Evolutionary conservation across 768 basidiomycete genomes (phyloP), one percentile per base, ranked within the genome.

Genomic region (Suillus plorans): DNA sequence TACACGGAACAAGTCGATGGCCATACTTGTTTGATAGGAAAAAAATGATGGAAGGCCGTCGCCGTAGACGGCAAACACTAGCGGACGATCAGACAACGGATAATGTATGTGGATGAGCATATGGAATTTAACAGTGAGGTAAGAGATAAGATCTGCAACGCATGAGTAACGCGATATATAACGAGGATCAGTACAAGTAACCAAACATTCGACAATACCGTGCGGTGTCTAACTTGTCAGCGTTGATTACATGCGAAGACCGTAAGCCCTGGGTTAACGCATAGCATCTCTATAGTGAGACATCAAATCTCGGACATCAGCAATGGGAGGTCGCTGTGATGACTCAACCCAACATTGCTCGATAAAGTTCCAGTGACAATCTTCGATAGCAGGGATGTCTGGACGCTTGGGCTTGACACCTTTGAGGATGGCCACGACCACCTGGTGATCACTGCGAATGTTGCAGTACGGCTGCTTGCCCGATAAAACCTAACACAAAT

Each of bases 331-430:
- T 41, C 57, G 57, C 18, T 41, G 57, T 25, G 39, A 41, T 28
- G 25, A 10, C n/a, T 57, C 56, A 16, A 20, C 34, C 81, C 81
- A 83, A 62, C 81, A 81, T 31, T 67, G 66, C 67, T 78, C 70
- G 39, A 82, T 81, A 20, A 83, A 71, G 1, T 73, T 67, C 81
- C 81, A 81, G 62, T 81, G 80, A 10, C 66, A 65, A 80, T 77
- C 20, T 74, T 73, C 14, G 80, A 77, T 60, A 78, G 79, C 4
- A 75, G 73, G n/a, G 68, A 52, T 10, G 75, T 75, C 0, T 80
- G 81, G 60, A 20, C 63, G 60, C 13, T 25, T 31, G 18, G 63
- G 58, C 28, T 22, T 61, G 16, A 20, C 5, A 20, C 63, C 63
- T 5, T 36, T 63, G 5, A 58, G 22, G 31, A 63, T 60, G 10